phyloP scores from a whole-genome alignment of 805 yeast genomes.

The Sugiyamaella valdiviana region DNA sequence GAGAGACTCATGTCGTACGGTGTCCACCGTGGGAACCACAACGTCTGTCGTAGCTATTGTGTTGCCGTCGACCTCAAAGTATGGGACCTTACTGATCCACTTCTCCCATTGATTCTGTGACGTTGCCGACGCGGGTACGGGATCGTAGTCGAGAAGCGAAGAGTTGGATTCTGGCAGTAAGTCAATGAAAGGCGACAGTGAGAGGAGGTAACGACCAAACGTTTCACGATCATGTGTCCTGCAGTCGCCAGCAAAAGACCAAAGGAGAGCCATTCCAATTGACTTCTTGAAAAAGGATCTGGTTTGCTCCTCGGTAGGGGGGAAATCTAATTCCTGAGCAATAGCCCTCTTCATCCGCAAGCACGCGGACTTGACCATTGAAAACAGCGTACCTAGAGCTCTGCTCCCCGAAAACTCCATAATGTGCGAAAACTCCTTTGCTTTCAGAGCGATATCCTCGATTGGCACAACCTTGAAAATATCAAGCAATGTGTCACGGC shows the following conservation, averaged over 20 bases:
- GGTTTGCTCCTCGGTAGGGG: constrained; percentile 25
- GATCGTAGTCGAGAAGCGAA: constrained; percentile 38
- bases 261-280: constrained; percentile 37
- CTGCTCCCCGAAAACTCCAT: constrained; percentile 43
- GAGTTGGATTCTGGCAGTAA: constrained; percentile 13
- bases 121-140: constrained; percentile 28
- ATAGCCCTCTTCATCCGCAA: constrained; percentile 25
- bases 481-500: background rate
- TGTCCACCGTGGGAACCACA: constrained; percentile 75
- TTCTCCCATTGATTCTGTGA: constrained; percentile 42
- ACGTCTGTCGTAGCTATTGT: constrained; percentile 55
- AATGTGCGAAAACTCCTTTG: constrained; percentile 39
- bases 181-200: constrained; percentile 19
- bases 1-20: constrained; percentile 57
- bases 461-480: background rate
- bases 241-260: constrained; percentile 66
- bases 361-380: constrained; percentile 37
- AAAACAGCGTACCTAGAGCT: constrained; percentile 36
- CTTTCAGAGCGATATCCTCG: constrained; percentile 10
- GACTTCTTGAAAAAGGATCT: constrained; percentile 18
- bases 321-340: constrained; percentile 22
- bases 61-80: constrained; percentile 47
- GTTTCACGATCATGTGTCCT: constrained; percentile 33
- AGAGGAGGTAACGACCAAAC: constrained; percentile 33
- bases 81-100: constrained; percentile 38